phyloP scores from a whole-genome alignment of 306 rosid genomes.

The Vigna mungo region DNA sequence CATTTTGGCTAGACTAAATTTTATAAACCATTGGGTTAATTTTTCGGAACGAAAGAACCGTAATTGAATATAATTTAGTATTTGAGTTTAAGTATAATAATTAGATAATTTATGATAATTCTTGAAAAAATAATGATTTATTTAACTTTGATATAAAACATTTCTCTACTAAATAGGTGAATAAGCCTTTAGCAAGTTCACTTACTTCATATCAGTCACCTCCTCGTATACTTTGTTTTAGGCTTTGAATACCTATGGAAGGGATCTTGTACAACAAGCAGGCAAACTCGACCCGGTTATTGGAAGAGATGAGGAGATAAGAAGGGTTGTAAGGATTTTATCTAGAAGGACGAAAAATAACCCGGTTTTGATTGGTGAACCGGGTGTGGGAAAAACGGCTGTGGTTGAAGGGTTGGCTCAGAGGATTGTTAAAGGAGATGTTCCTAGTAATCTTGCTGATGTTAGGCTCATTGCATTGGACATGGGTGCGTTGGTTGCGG shows the following conservation, averaged over 20 bases:
- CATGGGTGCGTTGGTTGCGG: not conserved
- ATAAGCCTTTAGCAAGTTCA: too few relatives aligned
- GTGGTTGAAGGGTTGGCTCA: slow-evolving; percentile 10
- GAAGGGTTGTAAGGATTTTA: slow-evolving; percentile 10
- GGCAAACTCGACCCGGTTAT: not conserved
- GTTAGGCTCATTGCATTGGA: not conserved
- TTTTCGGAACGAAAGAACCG: too few relatives aligned
- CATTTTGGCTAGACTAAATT: too few relatives aligned
- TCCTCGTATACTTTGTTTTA: too few relatives aligned
- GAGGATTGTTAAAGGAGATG: not conserved
- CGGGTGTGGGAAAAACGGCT: not conserved
- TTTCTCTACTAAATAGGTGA: too few relatives aligned
- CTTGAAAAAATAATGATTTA: too few relatives aligned
- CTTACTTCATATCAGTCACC: too few relatives aligned
- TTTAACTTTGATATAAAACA: not conserved
- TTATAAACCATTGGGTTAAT: too few relatives aligned
- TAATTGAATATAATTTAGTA: too few relatives aligned
- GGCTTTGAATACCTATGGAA: not conserved
- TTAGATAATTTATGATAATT: too few relatives aligned
- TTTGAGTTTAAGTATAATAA: too few relatives aligned
- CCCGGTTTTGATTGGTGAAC: not conserved
- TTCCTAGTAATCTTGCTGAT: not conserved
- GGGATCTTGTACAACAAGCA: slow-evolving; percentile 1
- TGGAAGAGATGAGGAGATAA: not conserved
- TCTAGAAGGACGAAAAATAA: not conserved